A percentile compares a stretch with the other conserved stretches of the same genome.
These are phyloP conservation scores for Trametes versicolor DNA, from an alignment of 1,284 basidiomycete genomes.

Conservation along the genomic window DNA sequence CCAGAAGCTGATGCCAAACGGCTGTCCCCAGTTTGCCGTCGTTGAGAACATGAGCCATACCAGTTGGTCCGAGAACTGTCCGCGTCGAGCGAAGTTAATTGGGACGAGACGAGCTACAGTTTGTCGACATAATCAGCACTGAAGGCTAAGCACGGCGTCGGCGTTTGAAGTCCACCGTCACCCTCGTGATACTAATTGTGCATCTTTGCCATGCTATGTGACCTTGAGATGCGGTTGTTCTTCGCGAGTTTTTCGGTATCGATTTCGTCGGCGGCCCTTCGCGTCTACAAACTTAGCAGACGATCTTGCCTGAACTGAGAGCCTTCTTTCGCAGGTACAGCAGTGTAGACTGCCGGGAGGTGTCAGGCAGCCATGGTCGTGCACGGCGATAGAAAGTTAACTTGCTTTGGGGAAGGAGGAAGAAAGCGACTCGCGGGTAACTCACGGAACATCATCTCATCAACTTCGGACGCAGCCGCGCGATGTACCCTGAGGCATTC, in stretches of 20 bases:
- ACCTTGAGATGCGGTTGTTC: constrained; percentile 25
- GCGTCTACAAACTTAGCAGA: not conserved
- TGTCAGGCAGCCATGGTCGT: too few relatives aligned
- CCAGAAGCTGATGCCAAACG: not conserved
- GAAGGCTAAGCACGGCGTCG: not conserved
- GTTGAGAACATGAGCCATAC: not conserved
- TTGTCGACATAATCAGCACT: not conserved
- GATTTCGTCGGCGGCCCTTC: not conserved
- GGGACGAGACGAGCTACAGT: not conserved
- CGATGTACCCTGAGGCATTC: too few relatives aligned
- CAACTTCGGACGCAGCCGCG: constrained; percentile 14
- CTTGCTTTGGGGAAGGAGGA: not conserved
- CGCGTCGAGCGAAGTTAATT: not conserved
- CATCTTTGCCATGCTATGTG: not conserved
- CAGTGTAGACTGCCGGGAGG: not conserved
- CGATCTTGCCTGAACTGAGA: not conserved
- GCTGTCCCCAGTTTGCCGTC: not conserved
- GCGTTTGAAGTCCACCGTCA: not conserved
- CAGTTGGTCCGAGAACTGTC: constrained; percentile 12
- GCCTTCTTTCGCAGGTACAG: not conserved
- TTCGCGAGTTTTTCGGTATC: constrained; percentile 34
- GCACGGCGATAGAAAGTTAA: not conserved
- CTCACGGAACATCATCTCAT: constrained; percentile 24
- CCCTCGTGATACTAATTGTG: not conserved
- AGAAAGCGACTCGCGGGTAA: too few relatives aligned